Evolutionary conservation across 2,329 filamentous ascomycete genomes (phyloP).

Genomic region (Hypoxylon sp.): DNA sequence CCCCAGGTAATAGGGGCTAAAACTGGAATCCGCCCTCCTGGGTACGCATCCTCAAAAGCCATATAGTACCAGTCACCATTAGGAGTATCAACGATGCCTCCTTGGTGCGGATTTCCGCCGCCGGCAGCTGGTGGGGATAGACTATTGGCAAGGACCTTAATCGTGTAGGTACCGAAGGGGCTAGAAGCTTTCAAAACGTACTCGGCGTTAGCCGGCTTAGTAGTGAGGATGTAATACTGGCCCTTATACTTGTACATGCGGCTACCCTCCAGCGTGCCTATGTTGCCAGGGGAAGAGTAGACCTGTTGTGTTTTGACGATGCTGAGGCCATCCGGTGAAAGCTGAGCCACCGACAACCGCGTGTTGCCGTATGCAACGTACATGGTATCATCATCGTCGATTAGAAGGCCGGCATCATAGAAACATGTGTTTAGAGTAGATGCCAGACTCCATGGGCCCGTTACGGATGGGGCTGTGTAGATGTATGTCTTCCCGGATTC

Average conservation of each 20-base stretch:
- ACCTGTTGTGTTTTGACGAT: slow-evolving; percentile 53
- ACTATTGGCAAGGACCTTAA: slow-evolving; percentile 10
- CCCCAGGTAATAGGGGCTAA: slow-evolving; percentile 18
- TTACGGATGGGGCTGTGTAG: slow-evolving; percentile 62
- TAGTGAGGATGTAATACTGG: slow-evolving; percentile 14
- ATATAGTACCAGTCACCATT: slow-evolving; percentile 19
- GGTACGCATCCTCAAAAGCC: slow-evolving; percentile 18
- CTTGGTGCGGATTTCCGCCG: slow-evolving; percentile 15
- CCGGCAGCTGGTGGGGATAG: neutral
- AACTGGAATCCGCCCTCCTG: slow-evolving; percentile 10
- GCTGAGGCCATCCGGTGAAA: slow-evolving; percentile 16
- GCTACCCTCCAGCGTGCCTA: slow-evolving; percentile 45
- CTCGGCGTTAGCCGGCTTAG: slow-evolving; percentile 7
- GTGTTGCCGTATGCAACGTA: slow-evolving; percentile 22
- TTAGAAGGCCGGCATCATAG: slow-evolving; percentile 15
- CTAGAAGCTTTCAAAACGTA: slow-evolving; percentile 13
- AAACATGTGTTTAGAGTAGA: slow-evolving; percentile 15
- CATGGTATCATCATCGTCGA: slow-evolving; percentile 22
- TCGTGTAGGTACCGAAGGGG: slow-evolving; percentile 12
- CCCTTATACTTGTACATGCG: slow-evolving; percentile 20
- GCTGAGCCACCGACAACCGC: slow-evolving; percentile 13
- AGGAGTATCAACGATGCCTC: slow-evolving; percentile 18
- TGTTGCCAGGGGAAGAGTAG: slow-evolving; percentile 26
- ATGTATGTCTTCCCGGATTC: slow-evolving; percentile 66
- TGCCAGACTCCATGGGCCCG: slow-evolving; percentile 61